Conservation (phyloP, 306 rosid genomes). For the Hylodesmum podocarpum region DNA sequence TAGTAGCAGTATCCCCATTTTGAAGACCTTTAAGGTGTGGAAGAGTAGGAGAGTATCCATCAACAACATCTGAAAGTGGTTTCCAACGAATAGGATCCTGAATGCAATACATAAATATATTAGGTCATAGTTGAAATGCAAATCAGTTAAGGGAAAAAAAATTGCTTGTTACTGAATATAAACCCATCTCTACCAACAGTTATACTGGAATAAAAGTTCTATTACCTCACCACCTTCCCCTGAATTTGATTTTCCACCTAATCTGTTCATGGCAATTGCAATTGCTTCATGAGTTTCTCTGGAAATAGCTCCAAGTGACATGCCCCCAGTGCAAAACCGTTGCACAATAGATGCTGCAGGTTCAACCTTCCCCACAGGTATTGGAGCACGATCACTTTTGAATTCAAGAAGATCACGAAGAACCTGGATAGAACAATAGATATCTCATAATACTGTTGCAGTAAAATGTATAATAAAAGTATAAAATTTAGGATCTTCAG, state of each 20-base stretch:
- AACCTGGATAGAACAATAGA: slow-evolving; percentile 54
- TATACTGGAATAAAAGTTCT: background rate
- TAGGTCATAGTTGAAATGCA: background rate
- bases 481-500: slow-evolving; percentile 17
- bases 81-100: slow-evolving; percentile 99
- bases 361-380: slow-evolving; percentile 95
- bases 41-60: slow-evolving; percentile 97
- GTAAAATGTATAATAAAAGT: slow-evolving; percentile 1
- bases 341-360: slow-evolving; percentile 89
- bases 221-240: slow-evolving; percentile 99
- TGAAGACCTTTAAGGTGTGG: slow-evolving; percentile 99
- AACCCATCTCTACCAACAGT: background rate
- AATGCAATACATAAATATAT: slow-evolving; percentile 18
- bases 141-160: background rate
- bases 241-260: slow-evolving; percentile 97
- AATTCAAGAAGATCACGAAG: slow-evolving; percentile 98
- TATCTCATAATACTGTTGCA: slow-evolving; percentile 3
- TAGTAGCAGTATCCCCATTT: slow-evolving; percentile 99
- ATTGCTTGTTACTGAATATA: background rate
- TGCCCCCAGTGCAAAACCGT: slow-evolving; percentile 99
- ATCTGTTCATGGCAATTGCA: slow-evolving; percentile 96
- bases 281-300: slow-evolving; percentile 99
- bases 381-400: slow-evolving; percentile 82
- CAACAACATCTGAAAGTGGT: slow-evolving; percentile 93
- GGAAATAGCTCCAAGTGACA: slow-evolving; percentile 99